Base-by-base conservation (phyloP, 2,329 filamentous ascomycete genomes). In the Ophioceras dolichostomum region DNA sequence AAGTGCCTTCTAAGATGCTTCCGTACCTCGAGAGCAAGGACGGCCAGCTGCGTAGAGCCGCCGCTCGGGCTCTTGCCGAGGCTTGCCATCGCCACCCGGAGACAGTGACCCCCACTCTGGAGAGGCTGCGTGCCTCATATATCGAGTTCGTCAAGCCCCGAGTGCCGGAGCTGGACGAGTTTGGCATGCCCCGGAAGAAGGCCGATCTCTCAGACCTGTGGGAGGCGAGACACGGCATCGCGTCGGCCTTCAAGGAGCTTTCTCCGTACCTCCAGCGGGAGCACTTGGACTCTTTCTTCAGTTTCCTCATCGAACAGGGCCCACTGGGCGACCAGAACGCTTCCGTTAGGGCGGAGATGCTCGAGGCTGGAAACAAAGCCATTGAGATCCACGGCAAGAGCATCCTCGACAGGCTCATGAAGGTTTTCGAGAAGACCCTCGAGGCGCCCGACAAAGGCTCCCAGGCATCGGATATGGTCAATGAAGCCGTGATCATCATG, bases 401-500 rank as follows among this genome's bases (percentile, higher is more conserved):
- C 10, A 78, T 89, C 44, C 79, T 98, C 4, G 88, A 96, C 52
- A 76, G 81, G 46, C 65, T 98, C 38, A 98, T 98, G 88, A 76
- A 81, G 50, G 78, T 89, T 12, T 93, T 96, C 51, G 91, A 98
- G 57, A 72, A 70, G 18, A 87, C 85, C 0, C 67, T 98, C n/a
- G 87, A 89, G 52, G 79, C 77, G 3, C 83, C 87, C 3, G 85
- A 91, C 55, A 84, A 82, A 53, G 81, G 78, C 40, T 87, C 80
- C 1, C 77, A 88, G 46, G 76, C 80, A 38, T 79, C 84, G 14
- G 93, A 98, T 57, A 76, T 86, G 41, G 83, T 96, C 44, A 95
- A 95, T 48, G 91, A 98, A 60, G 91, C 93, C 14, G 88, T 98
- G 37, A 88, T 98, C 48, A 91, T 98, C 49, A 81, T 98, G 56